phyloP scores from a whole-genome alignment of 495 filamentous ascomycete genomes.

The Mycothermus thermophilus region DNA sequence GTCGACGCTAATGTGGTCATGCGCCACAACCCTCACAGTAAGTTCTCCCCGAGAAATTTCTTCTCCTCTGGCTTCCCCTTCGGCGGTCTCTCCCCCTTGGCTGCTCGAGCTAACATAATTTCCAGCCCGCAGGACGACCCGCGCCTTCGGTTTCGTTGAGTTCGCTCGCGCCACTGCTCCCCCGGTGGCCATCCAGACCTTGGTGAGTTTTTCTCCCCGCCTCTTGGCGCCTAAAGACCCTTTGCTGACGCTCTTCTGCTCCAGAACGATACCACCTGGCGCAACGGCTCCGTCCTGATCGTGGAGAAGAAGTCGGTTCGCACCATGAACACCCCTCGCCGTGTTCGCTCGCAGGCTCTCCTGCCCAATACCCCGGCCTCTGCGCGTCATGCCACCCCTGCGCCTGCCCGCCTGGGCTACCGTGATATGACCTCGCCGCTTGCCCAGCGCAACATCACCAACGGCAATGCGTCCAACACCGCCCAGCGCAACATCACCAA shows the following conservation, averaged over 20 bases:
- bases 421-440: no score
- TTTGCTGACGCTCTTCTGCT: conserved; percentile 4
- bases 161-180: conserved; percentile 26
- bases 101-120: no score
- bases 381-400: no score
- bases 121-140: no score
- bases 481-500: no score
- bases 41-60: no score
- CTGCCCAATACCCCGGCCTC: background rate
- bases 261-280: conserved; percentile 1
- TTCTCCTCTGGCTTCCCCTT: no score
- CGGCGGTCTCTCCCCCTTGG: no score
- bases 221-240: background rate
- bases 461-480: no score
- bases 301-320: conserved; percentile 12
- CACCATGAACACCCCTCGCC: background rate
- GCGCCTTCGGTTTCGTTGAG: conserved; percentile 43
- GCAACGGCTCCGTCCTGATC: conserved; percentile 3
- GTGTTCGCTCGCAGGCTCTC: conserved; percentile 9
- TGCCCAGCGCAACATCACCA: no score
- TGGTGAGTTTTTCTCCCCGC: conserved; percentile 7
- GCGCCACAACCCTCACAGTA: conserved; percentile 6
- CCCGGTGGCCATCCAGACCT: conserved; percentile 21
- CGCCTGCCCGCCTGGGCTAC: no score
- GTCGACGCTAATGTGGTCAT: conserved; percentile 27